These are phyloP conservation scores for Helichrysum umbraculigerum DNA, from an alignment of 129 eudicot species.

Conservation along the genomic window DNA sequence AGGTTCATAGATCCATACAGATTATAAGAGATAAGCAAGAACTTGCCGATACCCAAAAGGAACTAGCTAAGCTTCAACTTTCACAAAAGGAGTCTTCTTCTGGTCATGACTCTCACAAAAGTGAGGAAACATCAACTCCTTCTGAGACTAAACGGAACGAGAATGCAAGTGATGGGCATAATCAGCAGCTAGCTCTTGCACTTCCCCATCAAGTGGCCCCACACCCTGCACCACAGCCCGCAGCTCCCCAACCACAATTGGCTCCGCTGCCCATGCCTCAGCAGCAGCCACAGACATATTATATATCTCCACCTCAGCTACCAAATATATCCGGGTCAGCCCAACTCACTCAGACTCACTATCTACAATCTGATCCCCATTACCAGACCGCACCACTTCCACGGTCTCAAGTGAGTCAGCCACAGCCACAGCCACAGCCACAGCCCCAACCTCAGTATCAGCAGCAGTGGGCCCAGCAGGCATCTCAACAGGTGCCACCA, in stretches of 20 bases:
- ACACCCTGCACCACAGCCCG: conserved; percentile 25
- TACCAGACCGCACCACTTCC: not conserved
- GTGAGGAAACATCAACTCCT: conserved; percentile 42
- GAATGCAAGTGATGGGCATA: conserved; percentile 43
- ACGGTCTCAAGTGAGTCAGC: not conserved
- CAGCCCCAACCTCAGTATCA: conserved; percentile 43
- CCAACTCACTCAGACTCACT: conserved; percentile 27
- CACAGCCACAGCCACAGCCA: not conserved
- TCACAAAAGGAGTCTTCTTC: conserved; percentile 65
- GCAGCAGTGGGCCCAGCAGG: conserved; percentile 29
- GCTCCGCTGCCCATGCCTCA: conserved; percentile 35
- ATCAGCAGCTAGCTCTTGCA: conserved; percentile 81
- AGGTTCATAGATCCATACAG: conserved; percentile 92
- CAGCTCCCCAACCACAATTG: conserved; percentile 3
- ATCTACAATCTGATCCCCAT: not conserved
- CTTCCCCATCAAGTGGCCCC: conserved; percentile 24
- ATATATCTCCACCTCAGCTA: conserved; percentile 44
- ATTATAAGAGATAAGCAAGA: conserved; percentile 90
- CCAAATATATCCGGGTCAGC: conserved; percentile 37
- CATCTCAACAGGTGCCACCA: conserved; percentile 18
- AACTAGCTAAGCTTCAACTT: conserved; percentile 81
- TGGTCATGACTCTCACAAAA: conserved; percentile 39
- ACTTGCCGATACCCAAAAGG: conserved; percentile 83
- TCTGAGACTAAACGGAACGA: conserved; percentile 41
- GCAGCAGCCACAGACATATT: conserved; percentile 31